Conservation (phyloP, 441 rosid genomes). For the Croton setiger region DNA sequence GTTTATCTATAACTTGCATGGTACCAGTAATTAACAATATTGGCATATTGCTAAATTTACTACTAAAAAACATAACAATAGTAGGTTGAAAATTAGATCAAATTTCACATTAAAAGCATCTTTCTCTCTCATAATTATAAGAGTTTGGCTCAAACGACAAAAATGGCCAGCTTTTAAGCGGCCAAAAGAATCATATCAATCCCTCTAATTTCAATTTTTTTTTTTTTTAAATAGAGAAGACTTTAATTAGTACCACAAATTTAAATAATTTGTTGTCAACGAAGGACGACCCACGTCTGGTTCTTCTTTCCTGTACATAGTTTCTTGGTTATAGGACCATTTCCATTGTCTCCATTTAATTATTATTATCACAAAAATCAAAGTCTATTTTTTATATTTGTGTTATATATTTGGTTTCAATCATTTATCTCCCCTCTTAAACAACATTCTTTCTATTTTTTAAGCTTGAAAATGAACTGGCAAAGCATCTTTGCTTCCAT, state of each 20-base stretch:
- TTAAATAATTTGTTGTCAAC: constrained; percentile 32
- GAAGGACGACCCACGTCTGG: constrained; percentile 37
- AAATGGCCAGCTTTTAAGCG: constrained; percentile 41
- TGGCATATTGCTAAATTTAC: no score
- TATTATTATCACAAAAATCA: constrained; percentile 20
- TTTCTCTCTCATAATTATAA: no score
- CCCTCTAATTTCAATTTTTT: neutral
- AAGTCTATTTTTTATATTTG: constrained; percentile 1
- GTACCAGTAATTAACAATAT: no score
- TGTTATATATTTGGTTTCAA: constrained; percentile 26
- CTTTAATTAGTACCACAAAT: constrained; percentile 6
- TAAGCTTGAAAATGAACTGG: constrained; percentile 35
- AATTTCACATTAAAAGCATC: no score
- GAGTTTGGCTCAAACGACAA: constrained; percentile 35
- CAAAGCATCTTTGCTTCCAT: constrained; percentile 34
- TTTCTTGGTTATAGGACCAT: constrained; percentile 18
- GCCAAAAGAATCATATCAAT: constrained; percentile 30
- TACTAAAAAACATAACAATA: no score
- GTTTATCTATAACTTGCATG: no score
- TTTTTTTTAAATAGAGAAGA: constrained; percentile 10
- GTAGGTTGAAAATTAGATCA: no score
- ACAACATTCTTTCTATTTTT: constrained; percentile 24
- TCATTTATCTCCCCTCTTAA: constrained; percentile 38
- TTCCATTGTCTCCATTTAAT: constrained; percentile 31
- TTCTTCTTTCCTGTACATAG: constrained; percentile 18